Conservation (phyloP, 441 rosid genomes). For the Populus hybrid region DNA sequence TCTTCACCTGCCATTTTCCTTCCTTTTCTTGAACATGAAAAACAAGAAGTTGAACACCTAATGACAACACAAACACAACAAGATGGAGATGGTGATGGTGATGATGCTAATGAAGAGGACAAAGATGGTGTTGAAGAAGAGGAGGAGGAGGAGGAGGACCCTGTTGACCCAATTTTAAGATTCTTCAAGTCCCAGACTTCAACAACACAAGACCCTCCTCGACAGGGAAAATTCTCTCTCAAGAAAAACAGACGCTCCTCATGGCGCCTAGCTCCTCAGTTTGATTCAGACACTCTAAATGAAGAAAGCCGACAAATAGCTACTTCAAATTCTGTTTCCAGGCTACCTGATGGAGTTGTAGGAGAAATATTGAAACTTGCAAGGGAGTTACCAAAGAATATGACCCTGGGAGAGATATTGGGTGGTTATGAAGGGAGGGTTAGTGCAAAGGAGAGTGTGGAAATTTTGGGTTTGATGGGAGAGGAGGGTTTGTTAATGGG, state of each 20-base stretch:
- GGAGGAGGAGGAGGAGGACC: slow-evolving; percentile 24
- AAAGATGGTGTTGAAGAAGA: neutral
- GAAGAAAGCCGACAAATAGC: slow-evolving; percentile 22
- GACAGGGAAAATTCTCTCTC: slow-evolving; percentile 47
- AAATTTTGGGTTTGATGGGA: slow-evolving; percentile 54
- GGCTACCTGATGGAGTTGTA: slow-evolving; percentile 23
- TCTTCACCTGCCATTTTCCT: slow-evolving; percentile 46
- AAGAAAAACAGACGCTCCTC: slow-evolving; percentile 61
- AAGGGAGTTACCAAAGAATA: slow-evolving; percentile 44
- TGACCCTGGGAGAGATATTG: slow-evolving; percentile 63
- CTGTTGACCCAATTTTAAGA: slow-evolving; percentile 47
- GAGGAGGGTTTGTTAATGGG: slow-evolving; percentile 43
- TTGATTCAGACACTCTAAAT: slow-evolving; percentile 25
- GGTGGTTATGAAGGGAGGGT: slow-evolving; percentile 39
- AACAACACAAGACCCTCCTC: slow-evolving; percentile 41
- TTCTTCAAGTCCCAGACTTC: slow-evolving; percentile 63
- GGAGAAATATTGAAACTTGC: slow-evolving; percentile 54
- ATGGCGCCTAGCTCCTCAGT: slow-evolving; percentile 55
- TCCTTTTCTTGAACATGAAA: slow-evolving; percentile 40
- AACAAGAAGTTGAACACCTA: neutral
- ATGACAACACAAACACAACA: slow-evolving; percentile 10
- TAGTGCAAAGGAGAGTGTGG: slow-evolving; percentile 45
- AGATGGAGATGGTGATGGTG: neutral
- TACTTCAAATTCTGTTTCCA: slow-evolving; percentile 17
- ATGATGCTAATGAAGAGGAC: neutral